Percentiles rank a stretch among this genome's conserved stretches.
Evolutionary conservation across 2,329 filamentous ascomycete genomes (phyloP).

Genomic region (Trichoderma sp.): DNA sequence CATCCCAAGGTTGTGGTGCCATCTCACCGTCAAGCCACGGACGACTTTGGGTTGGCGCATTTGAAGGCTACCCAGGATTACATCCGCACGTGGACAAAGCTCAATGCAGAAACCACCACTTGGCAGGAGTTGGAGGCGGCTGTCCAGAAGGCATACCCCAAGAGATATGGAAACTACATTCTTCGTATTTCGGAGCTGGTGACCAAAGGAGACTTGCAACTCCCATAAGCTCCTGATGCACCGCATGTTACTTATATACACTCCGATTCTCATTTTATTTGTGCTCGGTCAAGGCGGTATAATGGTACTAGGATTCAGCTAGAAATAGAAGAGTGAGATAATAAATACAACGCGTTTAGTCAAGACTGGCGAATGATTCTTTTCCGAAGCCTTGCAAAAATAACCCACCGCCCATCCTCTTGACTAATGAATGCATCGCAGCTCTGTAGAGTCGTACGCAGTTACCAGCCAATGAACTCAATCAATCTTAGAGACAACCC

Average conservation of each 20-base stretch:
- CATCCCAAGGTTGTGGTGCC: slow-evolving; percentile 1
- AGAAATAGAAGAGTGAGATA: neutral
- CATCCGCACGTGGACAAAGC: neutral
- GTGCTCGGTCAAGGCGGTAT: neutral
- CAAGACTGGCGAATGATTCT: neutral
- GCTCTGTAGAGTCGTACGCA: neutral
- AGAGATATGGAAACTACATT: slow-evolving; percentile 1
- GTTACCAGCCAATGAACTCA: neutral
- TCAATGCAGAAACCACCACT: neutral
- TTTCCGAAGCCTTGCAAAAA: neutral
- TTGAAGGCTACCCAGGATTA: neutral
- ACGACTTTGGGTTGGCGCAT: neutral
- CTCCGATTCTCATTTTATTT: neutral
- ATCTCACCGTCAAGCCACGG: neutral
- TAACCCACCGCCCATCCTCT: too few species aligned
- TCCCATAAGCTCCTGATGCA: neutral
- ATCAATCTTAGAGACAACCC: neutral
- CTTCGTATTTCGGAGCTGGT: neutral
- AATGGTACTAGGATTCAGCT: neutral
- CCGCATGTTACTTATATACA: neutral
- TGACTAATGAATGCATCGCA: too few species aligned
- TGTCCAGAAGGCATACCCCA: neutral
- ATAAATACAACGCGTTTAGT: too few species aligned
- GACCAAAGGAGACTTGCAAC: neutral
- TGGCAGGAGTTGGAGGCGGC: slow-evolving; percentile 1